phyloP scores from a whole-genome alignment of 2,329 filamentous ascomycete genomes.

The Diplocarpon rosae region DNA sequence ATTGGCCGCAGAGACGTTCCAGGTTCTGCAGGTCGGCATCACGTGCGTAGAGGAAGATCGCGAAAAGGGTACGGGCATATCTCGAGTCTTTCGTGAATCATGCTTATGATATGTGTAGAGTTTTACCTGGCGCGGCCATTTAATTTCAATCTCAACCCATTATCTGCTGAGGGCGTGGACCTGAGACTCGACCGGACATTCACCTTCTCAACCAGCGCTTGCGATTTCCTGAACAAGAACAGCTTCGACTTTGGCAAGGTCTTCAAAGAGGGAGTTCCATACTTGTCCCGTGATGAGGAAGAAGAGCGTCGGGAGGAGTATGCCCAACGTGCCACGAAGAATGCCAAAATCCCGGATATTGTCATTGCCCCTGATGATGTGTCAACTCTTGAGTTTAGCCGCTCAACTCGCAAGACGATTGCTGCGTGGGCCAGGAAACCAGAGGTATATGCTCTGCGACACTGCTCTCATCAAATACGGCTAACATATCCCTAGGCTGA shows the following conservation, averaged over 20 bases:
- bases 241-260: conserved; percentile 47
- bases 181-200: conserved; percentile 50
- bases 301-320: conserved; percentile 31
- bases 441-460: conserved; percentile 9
- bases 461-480: neutral
- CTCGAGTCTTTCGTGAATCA: neutral
- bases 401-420: conserved; percentile 18
- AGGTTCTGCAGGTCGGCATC: conserved; percentile 55
- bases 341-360: conserved; percentile 19
- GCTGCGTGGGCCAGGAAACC: conserved; percentile 18
- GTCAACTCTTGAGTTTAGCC: conserved; percentile 18
- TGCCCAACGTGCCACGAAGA: conserved; percentile 21
- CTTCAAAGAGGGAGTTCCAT: conserved; percentile 46
- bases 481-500: conserved; percentile 13
- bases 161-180: conserved; percentile 34
- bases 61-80: conserved; percentile 31
- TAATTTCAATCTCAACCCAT: conserved; percentile 51
- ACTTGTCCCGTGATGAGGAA: conserved; percentile 51
- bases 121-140: conserved; percentile 50
- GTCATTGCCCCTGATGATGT: conserved; percentile 17
- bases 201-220: conserved; percentile 34
- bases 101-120: conserved; percentile 27
- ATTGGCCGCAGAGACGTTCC: conserved; percentile 48
- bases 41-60: conserved; percentile 50
- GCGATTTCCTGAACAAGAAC: conserved; percentile 47